Conservation (phyloP, 1,284 basidiomycete species). For the Puccinia coronata region DNA sequence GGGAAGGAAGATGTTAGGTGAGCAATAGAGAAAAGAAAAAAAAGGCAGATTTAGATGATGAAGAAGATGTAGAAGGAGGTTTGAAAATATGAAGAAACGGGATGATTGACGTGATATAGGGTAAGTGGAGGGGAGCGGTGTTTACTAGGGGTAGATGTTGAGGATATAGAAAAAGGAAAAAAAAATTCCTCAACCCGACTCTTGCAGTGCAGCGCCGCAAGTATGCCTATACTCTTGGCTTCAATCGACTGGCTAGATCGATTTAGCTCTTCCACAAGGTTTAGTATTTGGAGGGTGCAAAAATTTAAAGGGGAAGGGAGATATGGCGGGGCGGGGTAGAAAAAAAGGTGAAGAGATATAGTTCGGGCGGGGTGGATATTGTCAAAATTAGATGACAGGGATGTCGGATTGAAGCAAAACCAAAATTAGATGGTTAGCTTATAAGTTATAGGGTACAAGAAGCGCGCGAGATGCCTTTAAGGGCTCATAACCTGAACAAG, state of each 20-base stretch:
- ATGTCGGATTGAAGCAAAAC: too few species aligned
- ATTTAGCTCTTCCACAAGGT: neutral
- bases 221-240: too few species aligned
- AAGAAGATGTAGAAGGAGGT: too few species aligned
- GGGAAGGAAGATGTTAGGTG: too few species aligned
- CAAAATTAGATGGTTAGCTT: too few species aligned
- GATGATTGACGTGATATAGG: neutral
- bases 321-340: neutral
- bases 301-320: neutral
- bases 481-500: neutral
- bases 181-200: neutral
- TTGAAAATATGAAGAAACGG: too few species aligned
- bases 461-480: neutral
- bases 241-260: neutral
- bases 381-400: too few species aligned
- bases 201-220: neutral
- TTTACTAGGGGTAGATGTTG: neutral
- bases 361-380: too few species aligned
- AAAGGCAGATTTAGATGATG: too few species aligned
- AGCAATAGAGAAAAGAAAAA: too few species aligned
- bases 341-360: neutral
- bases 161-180: neutral
- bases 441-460: neutral
- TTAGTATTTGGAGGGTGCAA: neutral
- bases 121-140: neutral